Percentiles rank a stretch among this genome's conserved stretches.
These are phyloP conservation scores for Sugiyamaella smithiae DNA, from an alignment of 805 yeast genomes.

Conservation along the genomic window DNA sequence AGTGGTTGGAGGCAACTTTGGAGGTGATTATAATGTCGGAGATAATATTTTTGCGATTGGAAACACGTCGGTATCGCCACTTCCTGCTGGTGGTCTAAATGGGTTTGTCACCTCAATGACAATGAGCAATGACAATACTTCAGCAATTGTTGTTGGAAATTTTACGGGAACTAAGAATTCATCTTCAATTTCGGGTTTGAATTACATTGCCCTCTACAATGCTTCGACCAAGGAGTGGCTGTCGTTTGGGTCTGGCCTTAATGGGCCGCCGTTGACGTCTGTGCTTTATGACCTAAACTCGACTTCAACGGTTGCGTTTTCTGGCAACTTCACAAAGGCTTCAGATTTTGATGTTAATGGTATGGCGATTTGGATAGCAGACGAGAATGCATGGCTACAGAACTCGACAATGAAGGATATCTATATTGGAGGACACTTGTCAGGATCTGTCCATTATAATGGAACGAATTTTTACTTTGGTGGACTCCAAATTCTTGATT, in stretches of 20 bases:
- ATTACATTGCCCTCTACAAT: slow-evolving; percentile 22
- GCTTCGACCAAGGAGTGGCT: slow-evolving; percentile 15
- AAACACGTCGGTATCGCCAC: slow-evolving; percentile 10
- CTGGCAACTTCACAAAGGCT: slow-evolving; percentile 24
- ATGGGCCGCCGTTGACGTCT: slow-evolving; percentile 21
- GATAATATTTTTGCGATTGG: slow-evolving; percentile 12
- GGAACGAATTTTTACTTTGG: slow-evolving; percentile 30
- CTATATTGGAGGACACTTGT: slow-evolving; percentile 19
- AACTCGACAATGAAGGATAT: slow-evolving; percentile 12
- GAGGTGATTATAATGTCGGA: slow-evolving; percentile 24
- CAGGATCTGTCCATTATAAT: slow-evolving; percentile 13
- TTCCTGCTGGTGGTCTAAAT: slow-evolving; percentile 40
- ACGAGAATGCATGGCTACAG: slow-evolving; percentile 23
- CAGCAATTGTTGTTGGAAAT: slow-evolving; percentile 47
- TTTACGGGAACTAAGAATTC: slow-evolving; percentile 35
- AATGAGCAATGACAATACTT: slow-evolving; percentile 30
- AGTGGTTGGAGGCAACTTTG: slow-evolving; percentile 42
- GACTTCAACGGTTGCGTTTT: slow-evolving; percentile 27
- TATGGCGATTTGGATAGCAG: slow-evolving; percentile 25
- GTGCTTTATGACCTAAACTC: slow-evolving; percentile 24
- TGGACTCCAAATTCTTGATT: slow-evolving; percentile 25
- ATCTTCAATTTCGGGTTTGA: slow-evolving; percentile 7
- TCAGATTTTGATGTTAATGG: slow-evolving; percentile 10
- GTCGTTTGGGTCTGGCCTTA: slow-evolving; percentile 23
- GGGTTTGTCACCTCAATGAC: slow-evolving; percentile 38